Base-by-base conservation (phyloP, 2,329 filamentous ascomycete genomes). In the Stemphylium vesicarium region DNA sequence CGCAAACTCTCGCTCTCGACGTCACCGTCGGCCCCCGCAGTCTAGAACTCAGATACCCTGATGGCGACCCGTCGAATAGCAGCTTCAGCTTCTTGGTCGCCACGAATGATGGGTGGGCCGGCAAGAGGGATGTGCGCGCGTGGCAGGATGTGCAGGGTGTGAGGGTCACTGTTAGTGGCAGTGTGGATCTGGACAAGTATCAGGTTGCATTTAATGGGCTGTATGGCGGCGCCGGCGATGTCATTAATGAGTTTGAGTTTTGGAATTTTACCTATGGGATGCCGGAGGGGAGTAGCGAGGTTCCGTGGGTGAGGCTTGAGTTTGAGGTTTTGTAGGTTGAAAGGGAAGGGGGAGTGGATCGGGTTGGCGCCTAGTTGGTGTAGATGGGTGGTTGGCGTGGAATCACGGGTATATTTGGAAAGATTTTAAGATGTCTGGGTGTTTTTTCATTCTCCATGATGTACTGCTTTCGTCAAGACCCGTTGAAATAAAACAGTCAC, bases 11-110 rank as follows among this genome's bases (percentile, higher is more conserved):
- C 13, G 65, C 66, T 4, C 44, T 74, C 11, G 45, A 57, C 36
- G 71, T 62, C 10, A 43, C 49, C 4, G 71, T 64, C 0, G 58
- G 62, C 1, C 59, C 65, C 11, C 53, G 53, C 2, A 59, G 80
- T 0, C 70, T 88, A 6, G 78, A 77, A 10, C 66, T 88, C 2
- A 79, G 79, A 0, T 88, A 88, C 57, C 85, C 85, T 0, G 59
- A 73, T 12, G 84, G 83, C 1, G 83, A 80, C 38, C 64, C 74
- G 0, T 73, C 71, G 4, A 83, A 80, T 20, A 71, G 78, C 13
- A 86, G 86, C 64, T 79, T 77, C 26, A 29, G 26, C 1, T 77
- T 86, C 20, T 60, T 83, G 2, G 77, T 85, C 0, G 80, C 66
- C 4, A 68, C 78, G 0, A 80, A 81, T 2, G 80, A 81, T 2